These are phyloP conservation scores for Lolium rigidum DNA, from an alignment of 176 grass and related monocot genomes.

Conservation along the genomic window DNA sequence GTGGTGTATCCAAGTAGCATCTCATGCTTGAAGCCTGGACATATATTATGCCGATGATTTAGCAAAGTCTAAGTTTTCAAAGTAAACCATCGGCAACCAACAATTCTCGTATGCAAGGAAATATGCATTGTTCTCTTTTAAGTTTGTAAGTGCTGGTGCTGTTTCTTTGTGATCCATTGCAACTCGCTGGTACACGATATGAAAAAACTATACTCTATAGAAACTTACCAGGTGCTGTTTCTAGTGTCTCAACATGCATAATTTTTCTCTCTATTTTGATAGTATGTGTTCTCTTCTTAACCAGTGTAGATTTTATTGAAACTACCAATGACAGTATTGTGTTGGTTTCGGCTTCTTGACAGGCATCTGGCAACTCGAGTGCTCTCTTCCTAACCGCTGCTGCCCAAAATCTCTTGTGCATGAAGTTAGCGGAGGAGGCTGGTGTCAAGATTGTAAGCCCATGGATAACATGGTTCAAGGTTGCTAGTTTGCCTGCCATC, in stretches of 20 bases:
- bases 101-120: not conserved
- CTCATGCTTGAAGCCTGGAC: not conserved
- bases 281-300: slow-evolving; percentile 1
- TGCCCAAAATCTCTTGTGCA: slow-evolving; percentile 94
- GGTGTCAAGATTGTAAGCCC: slow-evolving; percentile 86
- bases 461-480: slow-evolving; percentile 92
- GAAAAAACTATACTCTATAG: not conserved
- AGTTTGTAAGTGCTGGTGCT: slow-evolving; percentile 3
- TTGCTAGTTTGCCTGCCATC: slow-evolving; percentile 83
- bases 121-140: not conserved
- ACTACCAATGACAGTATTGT: not conserved
- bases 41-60: not conserved
- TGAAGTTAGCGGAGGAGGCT: slow-evolving; percentile 93
- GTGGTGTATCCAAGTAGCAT: not conserved
- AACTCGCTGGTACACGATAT: not conserved
- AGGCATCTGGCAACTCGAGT: slow-evolving; percentile 88
- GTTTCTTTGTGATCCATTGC: slow-evolving; percentile 14
- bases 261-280: not conserved
- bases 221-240: not conserved
- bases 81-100: not conserved
- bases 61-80: not conserved
- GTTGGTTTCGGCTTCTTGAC: slow-evolving; percentile 44
- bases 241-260: not conserved
- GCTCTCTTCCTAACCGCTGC: slow-evolving; percentile 97
- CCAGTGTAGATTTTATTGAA: slow-evolving; percentile 28